Conservation (phyloP, 495 filamentous ascomycete genomes). For the Saxispiralis lemnorum region DNA sequence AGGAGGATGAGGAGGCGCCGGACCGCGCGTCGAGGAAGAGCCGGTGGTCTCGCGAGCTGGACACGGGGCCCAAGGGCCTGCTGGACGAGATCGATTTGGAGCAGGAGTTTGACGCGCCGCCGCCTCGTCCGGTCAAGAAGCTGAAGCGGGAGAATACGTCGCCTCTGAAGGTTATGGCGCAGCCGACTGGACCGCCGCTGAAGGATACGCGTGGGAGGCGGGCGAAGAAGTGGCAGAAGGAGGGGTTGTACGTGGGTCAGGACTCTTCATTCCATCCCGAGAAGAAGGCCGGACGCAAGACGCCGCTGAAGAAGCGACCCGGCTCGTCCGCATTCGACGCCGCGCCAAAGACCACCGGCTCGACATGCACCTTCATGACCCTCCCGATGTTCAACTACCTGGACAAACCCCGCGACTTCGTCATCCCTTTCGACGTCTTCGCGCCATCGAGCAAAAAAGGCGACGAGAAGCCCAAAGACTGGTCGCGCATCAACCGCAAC, state of each 20-base stretch:
- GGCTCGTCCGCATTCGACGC: constrained; percentile 30
- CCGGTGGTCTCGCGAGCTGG: constrained; percentile 6
- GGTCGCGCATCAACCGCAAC: constrained; percentile 78
- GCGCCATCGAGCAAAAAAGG: constrained; percentile 57
- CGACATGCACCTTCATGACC: constrained; percentile 2
- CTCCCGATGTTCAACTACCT: constrained; percentile 30
- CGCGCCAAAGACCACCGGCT: constrained; percentile 20
- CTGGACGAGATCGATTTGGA: constrained; percentile 21
- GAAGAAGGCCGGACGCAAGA: constrained; percentile 31
- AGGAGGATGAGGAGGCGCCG: constrained; percentile 8
- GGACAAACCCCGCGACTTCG: constrained; percentile 56
- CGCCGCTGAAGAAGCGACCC: constrained; percentile 43
- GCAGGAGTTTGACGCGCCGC: constrained; percentile 23
- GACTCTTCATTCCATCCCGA: constrained; percentile 39
- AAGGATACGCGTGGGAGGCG: constrained; percentile 13
- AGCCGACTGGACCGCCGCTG: constrained; percentile 17
- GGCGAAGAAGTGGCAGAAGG: constrained; percentile 43
- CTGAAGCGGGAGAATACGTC: constrained; percentile 21
- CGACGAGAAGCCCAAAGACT: constrained; percentile 79
- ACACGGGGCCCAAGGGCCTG: constrained; percentile 11
- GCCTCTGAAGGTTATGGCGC: constrained; percentile 27
- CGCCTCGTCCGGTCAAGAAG: constrained; percentile 20
- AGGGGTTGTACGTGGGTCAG: constrained; percentile 84
- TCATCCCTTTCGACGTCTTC: constrained; percentile 77
- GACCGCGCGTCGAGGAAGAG: constrained; percentile 2